Evolutionary conservation across 306 rosid species (phyloP).

Genomic region (Elaeagnus macrophylla): DNA sequence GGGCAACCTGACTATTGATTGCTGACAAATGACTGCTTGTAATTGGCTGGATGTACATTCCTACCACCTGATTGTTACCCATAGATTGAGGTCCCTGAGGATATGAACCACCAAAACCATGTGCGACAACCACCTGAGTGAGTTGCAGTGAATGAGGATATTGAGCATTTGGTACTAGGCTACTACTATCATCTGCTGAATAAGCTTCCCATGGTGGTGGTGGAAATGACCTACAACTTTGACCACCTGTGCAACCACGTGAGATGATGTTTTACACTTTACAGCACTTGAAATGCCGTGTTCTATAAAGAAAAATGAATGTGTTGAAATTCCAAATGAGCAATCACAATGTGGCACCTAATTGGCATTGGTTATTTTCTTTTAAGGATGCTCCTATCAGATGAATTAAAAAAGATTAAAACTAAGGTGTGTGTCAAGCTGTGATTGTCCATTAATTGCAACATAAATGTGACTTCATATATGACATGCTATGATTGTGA

Average conservation of each 20-base stretch:
- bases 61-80: constrained; percentile 49
- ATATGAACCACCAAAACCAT: constrained; percentile 31
- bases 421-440: constrained; percentile 10
- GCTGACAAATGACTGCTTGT: constrained; percentile 42
- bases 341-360: constrained; percentile 8
- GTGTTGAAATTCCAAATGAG: constrained; percentile 9
- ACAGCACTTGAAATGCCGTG: constrained; percentile 5
- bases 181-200: constrained; percentile 44
- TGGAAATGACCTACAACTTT: constrained; percentile 60
- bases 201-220: constrained; percentile 99
- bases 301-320: constrained; percentile 12
- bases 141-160: constrained; percentile 68
- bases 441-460: constrained; percentile 11
- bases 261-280: constrained; percentile 11
- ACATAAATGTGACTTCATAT: constrained; percentile 17
- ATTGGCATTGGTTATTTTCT: no score
- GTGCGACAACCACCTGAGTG: constrained; percentile 49
- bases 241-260: constrained; percentile 44
- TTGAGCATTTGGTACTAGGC: constrained; percentile 46
- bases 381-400: constrained; percentile 6
- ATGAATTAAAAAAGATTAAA: neutral
- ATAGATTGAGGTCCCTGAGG: constrained; percentile 56
- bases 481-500: constrained; percentile 9
- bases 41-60: constrained; percentile 65
- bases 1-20: constrained; percentile 48